A percentile compares a stretch with the other conserved stretches of the same genome.
These are phyloP conservation scores for Cyclospora cayetanensis DNA, from an alignment of 169 alveolate species.

Conservation along the genomic window DNA sequence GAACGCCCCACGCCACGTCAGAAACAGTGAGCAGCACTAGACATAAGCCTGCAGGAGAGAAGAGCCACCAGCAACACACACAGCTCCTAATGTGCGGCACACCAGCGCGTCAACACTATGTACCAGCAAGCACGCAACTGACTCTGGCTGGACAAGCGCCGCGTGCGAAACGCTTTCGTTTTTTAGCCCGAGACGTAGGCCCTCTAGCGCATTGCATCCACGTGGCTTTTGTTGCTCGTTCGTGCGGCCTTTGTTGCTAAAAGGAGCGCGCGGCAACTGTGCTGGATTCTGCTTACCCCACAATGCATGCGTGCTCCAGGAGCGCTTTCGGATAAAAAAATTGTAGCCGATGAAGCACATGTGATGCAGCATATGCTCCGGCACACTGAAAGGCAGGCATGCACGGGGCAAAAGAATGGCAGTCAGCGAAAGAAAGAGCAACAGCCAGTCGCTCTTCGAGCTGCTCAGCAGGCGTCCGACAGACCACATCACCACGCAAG, in stretches of 20 bases:
- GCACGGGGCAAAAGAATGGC: constrained; percentile 34
- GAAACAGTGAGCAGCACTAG: not conserved
- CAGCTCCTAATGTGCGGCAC: no score
- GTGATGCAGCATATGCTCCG: constrained; percentile 15
- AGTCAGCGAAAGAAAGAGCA: constrained; percentile 4
- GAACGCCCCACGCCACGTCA: not conserved
- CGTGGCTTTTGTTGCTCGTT: no score
- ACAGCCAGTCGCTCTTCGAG: constrained; percentile 19
- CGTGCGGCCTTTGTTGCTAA: no score
- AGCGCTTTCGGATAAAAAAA: constrained; percentile 8
- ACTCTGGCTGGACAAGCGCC: no score
- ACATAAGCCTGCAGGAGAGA: constrained; percentile 34
- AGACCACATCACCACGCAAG: constrained; percentile 55
- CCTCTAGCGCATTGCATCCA: no score
- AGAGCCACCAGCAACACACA: not conserved
- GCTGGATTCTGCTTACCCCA: no score
- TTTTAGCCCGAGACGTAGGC: no score
- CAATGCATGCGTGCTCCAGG: constrained; percentile 12
- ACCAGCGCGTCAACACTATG: no score
- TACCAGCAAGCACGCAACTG: no score
- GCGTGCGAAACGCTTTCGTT: no score
- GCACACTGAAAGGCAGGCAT: constrained; percentile 21
- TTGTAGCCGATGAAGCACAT: constrained; percentile 51
- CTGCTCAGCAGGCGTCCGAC: constrained; percentile 12
- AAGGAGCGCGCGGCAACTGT: no score